Conservation (phyloP, 2,329 filamentous ascomycete genomes). For the Huntiella moniliformis region DNA sequence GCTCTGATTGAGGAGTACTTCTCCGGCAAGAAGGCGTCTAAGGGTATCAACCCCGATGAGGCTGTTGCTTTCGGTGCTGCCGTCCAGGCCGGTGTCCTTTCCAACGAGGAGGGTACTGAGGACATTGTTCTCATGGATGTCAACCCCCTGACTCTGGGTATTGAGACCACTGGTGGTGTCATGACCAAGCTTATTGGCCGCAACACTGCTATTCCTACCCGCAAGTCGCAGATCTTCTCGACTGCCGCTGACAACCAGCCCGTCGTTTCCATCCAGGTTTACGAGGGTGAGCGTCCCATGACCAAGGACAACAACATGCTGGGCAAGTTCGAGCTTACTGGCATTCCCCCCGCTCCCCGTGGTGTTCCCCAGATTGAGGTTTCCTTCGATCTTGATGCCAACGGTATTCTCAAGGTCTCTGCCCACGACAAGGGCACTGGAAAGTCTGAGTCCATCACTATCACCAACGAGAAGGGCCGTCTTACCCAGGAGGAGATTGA, state of each 20-base stretch:
- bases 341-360: conserved; percentile 84
- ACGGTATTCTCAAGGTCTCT: conserved; percentile 93
- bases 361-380: conserved; percentile 98
- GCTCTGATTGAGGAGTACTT: conserved; percentile 91
- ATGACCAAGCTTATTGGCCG: conserved; percentile 95
- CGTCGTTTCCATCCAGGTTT: conserved; percentile 87
- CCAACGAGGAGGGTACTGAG: conserved; percentile 66
- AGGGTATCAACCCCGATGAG: conserved; percentile 99
- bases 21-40: conserved; percentile 86
- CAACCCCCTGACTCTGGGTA: conserved; percentile 89
- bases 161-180: conserved; percentile 91
- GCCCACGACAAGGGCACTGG: conserved; percentile 96
- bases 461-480: conserved; percentile 98
- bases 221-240: conserved; percentile 96
- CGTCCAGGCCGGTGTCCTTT: conserved; percentile 88
- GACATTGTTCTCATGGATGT: conserved; percentile 89
- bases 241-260: conserved; percentile 94
- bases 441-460: conserved; percentile 93
- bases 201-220: conserved; percentile 85
- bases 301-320: conserved; percentile 96
- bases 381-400: conserved; percentile 91
- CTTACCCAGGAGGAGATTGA: conserved; percentile 94
- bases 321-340: conserved; percentile 94
- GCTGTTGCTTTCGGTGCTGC: conserved; percentile 95
- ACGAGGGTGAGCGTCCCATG: conserved; percentile 79